Percentiles rank a stretch among this genome's conserved stretches.
phyloP scores from a whole-genome alignment of 345 rosid species.

The Hirschfeldia incana region DNA sequence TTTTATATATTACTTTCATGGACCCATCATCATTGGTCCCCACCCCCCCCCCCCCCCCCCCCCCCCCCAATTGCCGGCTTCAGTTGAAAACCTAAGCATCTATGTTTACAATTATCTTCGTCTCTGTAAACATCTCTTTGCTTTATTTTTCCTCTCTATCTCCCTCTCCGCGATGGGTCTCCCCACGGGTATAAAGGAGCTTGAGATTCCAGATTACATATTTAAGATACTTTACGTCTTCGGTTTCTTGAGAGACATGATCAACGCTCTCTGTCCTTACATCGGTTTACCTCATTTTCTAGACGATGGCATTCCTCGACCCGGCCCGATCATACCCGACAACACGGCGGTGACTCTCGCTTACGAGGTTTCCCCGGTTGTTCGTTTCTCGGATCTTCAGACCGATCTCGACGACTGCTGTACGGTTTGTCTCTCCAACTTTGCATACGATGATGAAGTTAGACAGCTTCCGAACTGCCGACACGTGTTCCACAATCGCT shows the following conservation, averaged over 20 bases:
- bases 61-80: too few relatives aligned
- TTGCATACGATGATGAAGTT: slow-evolving; percentile 53
- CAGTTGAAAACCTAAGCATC: background rate
- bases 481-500: slow-evolving; percentile 62
- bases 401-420: slow-evolving; percentile 62
- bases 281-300: slow-evolving; percentile 59
- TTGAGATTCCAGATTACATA: slow-evolving; percentile 58
- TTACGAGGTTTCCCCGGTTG: slow-evolving; percentile 57
- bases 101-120: background rate
- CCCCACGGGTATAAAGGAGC: slow-evolving; percentile 54
- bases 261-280: slow-evolving; percentile 47
- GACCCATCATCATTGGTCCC: background rate
- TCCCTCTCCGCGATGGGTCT: slow-evolving; percentile 56
- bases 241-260: slow-evolving; percentile 49
- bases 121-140: background rate
- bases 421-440: slow-evolving; percentile 72
- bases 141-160: background rate
- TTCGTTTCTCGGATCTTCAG: slow-evolving; percentile 54
- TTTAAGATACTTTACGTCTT: slow-evolving; percentile 55
- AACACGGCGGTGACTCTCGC: slow-evolving; percentile 47
- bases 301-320: slow-evolving; percentile 47
- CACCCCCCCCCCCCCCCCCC: too few relatives aligned
- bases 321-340: background rate
- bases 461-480: slow-evolving; percentile 52
- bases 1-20: background rate